Evolutionary conservation across 2,329 filamentous ascomycete species (phyloP).

Genomic region (Parastagonospora nodorum): DNA sequence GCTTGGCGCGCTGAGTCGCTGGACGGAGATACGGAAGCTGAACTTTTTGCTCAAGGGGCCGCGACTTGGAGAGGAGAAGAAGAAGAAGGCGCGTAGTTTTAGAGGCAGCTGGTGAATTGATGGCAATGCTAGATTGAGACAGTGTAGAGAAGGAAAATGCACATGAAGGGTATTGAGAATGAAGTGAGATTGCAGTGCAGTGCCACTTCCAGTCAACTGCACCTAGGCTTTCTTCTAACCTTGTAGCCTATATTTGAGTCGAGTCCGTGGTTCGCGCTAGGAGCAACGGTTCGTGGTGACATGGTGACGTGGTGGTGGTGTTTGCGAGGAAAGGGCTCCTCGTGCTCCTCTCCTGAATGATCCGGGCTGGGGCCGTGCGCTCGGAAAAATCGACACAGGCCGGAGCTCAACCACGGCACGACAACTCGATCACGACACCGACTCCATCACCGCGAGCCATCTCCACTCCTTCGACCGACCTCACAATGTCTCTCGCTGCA

Average conservation of each 20-base stretch:
- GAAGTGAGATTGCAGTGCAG: no score
- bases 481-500: constrained; percentile 54
- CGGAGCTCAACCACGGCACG: constrained; percentile 17
- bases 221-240: no score
- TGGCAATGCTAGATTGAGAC: background rate
- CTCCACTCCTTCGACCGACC: constrained; percentile 23
- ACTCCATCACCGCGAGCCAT: constrained; percentile 17
- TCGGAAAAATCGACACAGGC: constrained; percentile 28
- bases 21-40: constrained; percentile 69
- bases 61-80: constrained; percentile 21
- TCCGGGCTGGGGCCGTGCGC: constrained; percentile 16
- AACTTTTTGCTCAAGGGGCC: constrained; percentile 46
- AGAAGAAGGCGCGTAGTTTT: constrained; percentile 4
- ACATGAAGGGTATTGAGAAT: no score
- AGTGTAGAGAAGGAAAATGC: background rate
- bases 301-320: background rate
- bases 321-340: background rate
- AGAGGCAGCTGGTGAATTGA: constrained; percentile 6
- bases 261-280: no score
- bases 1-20: constrained; percentile 69
- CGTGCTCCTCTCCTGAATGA: constrained; percentile 11
- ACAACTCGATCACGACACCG: constrained; percentile 11
- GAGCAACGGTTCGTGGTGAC: background rate
- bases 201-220: no score
- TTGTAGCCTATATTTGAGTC: no score